phyloP scores from a whole-genome alignment of 2,329 filamentous ascomycete genomes.

The Botrytis hyacinthi region DNA sequence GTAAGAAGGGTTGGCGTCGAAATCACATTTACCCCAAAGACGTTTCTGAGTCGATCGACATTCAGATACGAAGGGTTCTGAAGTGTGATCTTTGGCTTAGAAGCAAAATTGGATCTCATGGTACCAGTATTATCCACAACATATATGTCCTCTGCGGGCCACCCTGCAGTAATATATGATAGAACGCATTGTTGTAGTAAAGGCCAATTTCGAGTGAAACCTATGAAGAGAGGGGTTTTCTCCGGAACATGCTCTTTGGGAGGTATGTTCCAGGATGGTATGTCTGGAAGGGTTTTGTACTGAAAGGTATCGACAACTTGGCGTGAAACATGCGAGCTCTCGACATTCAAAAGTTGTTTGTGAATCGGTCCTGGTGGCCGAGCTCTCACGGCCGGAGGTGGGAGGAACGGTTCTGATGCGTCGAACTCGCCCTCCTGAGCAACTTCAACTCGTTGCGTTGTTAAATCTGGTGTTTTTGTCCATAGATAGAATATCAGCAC shows the following conservation, averaged over 20 bases:
- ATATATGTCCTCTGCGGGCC: slow-evolving; percentile 56
- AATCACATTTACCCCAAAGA: slow-evolving; percentile 52
- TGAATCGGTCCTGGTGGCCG: slow-evolving; percentile 10
- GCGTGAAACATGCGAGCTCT: neutral
- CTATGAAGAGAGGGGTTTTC: slow-evolving; percentile 54
- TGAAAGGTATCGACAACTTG: slow-evolving; percentile 7
- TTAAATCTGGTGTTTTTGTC: neutral
- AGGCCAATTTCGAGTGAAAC: slow-evolving; percentile 56
- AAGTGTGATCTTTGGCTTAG: slow-evolving; percentile 45
- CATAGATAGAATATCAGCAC: slow-evolving; percentile 3
- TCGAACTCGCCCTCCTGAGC: neutral
- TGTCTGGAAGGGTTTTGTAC: neutral
- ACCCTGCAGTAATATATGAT: slow-evolving; percentile 57
- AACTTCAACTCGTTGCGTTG: neutral
- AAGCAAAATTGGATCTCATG: slow-evolving; percentile 50
- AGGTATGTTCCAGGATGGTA: slow-evolving; percentile 44
- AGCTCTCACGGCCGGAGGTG: neutral
- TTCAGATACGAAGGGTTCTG: slow-evolving; percentile 59
- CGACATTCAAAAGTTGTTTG: neutral
- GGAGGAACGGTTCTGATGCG: neutral
- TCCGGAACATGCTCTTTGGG: slow-evolving; percentile 42
- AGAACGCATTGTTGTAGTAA: slow-evolving; percentile 55
- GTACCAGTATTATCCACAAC: slow-evolving; percentile 60
- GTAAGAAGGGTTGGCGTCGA: slow-evolving; percentile 51
- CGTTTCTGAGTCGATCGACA: slow-evolving; percentile 46